phyloP scores from a whole-genome alignment of 768 basidiomycete genomes.

The Leucocoprinus birnbaumii region DNA sequence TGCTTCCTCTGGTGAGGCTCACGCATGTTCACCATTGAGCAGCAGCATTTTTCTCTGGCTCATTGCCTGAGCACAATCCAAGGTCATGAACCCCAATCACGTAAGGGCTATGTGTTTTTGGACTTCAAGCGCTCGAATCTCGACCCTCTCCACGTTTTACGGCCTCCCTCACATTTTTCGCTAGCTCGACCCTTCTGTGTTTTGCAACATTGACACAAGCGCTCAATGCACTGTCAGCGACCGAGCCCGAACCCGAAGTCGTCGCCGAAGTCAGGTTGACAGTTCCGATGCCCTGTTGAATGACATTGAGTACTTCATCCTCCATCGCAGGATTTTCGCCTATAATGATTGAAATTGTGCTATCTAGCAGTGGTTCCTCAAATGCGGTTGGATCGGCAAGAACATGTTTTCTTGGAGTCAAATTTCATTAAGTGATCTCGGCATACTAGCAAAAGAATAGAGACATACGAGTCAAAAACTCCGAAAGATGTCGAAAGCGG shows the following conservation, averaged over 20 bases:
- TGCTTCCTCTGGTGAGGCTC: too few relatives aligned
- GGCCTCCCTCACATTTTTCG: not conserved
- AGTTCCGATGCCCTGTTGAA: conserved; percentile 49
- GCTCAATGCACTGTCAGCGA: conserved; percentile 28
- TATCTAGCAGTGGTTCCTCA: conserved; percentile 83
- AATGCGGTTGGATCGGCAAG: conserved; percentile 87
- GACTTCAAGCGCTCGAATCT: not conserved
- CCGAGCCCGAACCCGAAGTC: conserved; percentile 17
- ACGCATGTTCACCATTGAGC: too few relatives aligned
- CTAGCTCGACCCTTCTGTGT: conserved; percentile 14
- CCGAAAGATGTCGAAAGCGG: conserved; percentile 69
- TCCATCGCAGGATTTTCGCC: conserved; percentile 29
- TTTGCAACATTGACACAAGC: conserved; percentile 38
- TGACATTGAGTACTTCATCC: conserved; percentile 45
- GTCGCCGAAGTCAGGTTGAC: conserved; percentile 11
- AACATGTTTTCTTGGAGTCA: conserved; percentile 54
- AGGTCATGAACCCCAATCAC: too few relatives aligned
- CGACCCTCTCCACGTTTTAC: not conserved
- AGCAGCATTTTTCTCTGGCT: too few relatives aligned
- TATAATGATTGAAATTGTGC: conserved; percentile 61
- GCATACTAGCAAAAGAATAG: conserved; percentile 3
- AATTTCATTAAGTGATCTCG: not conserved
- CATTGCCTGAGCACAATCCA: too few relatives aligned
- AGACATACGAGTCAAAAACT: conserved; percentile 71
- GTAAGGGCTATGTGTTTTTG: not conserved